These are phyloP conservation scores for Tanacetum coccineum DNA, from an alignment of 129 eudicot genomes.

Conservation along the genomic window DNA sequence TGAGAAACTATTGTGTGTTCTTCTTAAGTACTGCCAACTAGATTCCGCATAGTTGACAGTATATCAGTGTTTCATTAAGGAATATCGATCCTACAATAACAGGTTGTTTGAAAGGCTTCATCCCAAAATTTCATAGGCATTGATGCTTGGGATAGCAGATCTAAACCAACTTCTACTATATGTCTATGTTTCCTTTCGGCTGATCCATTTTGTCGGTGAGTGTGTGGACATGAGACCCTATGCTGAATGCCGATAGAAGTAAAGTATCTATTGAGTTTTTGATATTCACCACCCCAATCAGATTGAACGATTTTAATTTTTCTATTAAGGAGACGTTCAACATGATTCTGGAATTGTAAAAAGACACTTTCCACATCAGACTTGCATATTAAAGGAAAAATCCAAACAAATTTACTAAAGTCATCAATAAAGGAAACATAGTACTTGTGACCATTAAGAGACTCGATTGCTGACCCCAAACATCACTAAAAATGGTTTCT, in stretches of 20 bases:
- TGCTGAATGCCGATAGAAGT: neutral
- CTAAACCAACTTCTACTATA: neutral
- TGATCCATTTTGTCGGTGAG: neutral
- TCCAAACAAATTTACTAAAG: neutral
- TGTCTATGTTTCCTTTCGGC: constrained; percentile 4
- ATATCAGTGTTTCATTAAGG: no score
- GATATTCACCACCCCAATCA: neutral
- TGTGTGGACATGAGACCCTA: neutral
- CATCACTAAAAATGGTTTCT: neutral
- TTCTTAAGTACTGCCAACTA: no score
- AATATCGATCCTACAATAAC: no score
- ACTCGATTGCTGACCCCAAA: neutral
- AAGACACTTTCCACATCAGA: neutral
- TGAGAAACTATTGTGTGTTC: no score
- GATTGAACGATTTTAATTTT: neutral
- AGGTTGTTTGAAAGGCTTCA: neutral
- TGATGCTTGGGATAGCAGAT: neutral
- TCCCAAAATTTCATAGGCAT: constrained; percentile 5
- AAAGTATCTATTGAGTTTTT: neutral
- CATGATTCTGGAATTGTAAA: neutral
- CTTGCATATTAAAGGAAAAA: neutral
- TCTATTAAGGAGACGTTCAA: neutral
- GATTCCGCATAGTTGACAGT: no score
- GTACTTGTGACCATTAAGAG: neutral
- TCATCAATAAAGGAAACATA: constrained; percentile 5